A percentile compares a stretch with the other conserved stretches of the same genome.
Conservation (phyloP, 768 basidiomycete genomes). For the Filobasidium wieringae region DNA sequence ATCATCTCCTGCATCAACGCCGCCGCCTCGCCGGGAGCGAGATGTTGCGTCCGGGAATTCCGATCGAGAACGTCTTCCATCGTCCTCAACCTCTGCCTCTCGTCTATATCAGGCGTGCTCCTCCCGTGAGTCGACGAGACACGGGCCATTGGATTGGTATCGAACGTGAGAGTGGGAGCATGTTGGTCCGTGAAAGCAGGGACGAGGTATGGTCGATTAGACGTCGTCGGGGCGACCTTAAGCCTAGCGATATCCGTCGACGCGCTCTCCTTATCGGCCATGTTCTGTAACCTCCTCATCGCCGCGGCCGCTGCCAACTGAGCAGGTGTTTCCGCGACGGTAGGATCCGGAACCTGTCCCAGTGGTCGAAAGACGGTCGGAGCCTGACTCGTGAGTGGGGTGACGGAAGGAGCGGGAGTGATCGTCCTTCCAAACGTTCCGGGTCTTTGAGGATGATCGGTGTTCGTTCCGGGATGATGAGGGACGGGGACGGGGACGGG, state of each 20-base stretch:
- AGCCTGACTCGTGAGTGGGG: slow-evolving; percentile 5
- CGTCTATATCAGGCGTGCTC: no score
- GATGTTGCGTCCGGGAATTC: no score
- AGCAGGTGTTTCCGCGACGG: not conserved
- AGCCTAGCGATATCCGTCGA: not conserved
- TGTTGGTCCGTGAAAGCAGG: not conserved
- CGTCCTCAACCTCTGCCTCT: no score
- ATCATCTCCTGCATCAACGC: no score
- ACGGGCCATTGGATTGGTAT: no score
- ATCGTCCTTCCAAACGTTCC: not conserved
- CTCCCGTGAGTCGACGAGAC: no score
- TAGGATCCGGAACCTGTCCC: not conserved
- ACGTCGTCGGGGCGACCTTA: not conserved
- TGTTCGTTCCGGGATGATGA: not conserved
- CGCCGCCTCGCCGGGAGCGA: no score
- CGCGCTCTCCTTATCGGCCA: not conserved
- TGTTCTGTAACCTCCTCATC: not conserved
- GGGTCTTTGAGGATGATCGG: not conserved
- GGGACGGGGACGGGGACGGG: not conserved
- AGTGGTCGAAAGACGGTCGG: not conserved
- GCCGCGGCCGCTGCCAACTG: slow-evolving; percentile 6
- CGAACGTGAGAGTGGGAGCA: not conserved
- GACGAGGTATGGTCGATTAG: not conserved
- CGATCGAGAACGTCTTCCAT: no score
- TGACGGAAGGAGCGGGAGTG: not conserved